These are phyloP conservation scores for Chionographis japonica DNA, from an alignment of 106 monocot species.

Conservation along the genomic window DNA sequence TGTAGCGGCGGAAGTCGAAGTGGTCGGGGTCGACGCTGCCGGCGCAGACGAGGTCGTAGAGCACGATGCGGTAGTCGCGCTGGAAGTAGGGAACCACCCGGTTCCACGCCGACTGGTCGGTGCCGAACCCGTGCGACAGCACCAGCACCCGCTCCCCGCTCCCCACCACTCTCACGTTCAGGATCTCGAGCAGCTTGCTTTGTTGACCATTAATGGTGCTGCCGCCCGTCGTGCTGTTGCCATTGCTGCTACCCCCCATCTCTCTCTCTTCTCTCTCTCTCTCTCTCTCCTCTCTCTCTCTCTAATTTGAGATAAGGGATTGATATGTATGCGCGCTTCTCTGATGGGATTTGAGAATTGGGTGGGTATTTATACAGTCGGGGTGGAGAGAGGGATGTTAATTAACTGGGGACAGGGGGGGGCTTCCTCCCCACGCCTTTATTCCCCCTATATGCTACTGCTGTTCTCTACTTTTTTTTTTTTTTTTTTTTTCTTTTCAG, in stretches of 20 bases:
- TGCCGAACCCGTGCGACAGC: conserved; percentile 92
- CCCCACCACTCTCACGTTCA: conserved; percentile 90
- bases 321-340: too few species aligned
- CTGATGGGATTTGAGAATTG: too few species aligned
- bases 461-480: too few species aligned
- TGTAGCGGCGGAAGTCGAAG: conserved; percentile 95
- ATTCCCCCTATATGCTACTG: too few species aligned
- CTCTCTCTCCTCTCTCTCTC: too few species aligned
- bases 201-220: neutral
- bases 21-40: conserved; percentile 98
- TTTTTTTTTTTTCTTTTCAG: too few species aligned
- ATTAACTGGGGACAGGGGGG: too few species aligned
- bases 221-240: neutral
- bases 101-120: conserved; percentile 96
- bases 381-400: too few species aligned
- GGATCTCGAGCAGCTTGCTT: conserved; percentile 58
- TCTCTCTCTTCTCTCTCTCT: neutral
- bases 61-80: conserved; percentile 69
- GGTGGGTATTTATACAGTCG: too few species aligned
- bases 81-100: conserved; percentile 69
- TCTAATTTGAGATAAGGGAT: too few species aligned
- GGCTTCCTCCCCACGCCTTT: too few species aligned
- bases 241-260: conserved; percentile 1
- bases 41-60: conserved; percentile 94
- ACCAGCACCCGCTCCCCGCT: conserved; percentile 58